Conservation (phyloP, 192 early-diverging fungal species). For the Coemansia sp. region DNA sequence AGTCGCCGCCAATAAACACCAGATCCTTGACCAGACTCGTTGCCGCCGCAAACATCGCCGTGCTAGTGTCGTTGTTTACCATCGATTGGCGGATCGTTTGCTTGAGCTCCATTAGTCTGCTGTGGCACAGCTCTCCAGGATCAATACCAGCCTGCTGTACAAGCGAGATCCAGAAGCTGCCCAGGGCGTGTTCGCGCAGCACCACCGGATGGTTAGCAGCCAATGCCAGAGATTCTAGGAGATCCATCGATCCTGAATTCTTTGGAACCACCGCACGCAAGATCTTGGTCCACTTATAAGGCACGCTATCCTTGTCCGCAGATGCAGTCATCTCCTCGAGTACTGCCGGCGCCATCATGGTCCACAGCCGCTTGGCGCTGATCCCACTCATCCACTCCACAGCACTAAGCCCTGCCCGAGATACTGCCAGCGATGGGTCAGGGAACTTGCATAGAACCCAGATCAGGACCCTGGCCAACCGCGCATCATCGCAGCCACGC, state of each 20-base stretch:
- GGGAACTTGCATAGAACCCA: constrained; percentile 49
- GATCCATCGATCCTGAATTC: constrained; percentile 12
- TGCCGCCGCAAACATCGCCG: constrained; percentile 16
- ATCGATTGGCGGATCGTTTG: constrained; percentile 55
- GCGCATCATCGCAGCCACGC: constrained; percentile 30
- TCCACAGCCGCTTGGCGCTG: constrained; percentile 34
- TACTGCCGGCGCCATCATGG: constrained; percentile 8
- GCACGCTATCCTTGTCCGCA: neutral
- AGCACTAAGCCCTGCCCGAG: neutral
- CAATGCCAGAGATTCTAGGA: constrained; percentile 59
- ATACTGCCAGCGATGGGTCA: constrained; percentile 22
- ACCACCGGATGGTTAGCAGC: constrained; percentile 50
- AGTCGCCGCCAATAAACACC: constrained; percentile 34
- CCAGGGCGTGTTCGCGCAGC: constrained; percentile 46
- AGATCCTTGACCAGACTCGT: constrained; percentile 28
- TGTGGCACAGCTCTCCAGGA: constrained; percentile 64
- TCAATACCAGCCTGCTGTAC: constrained; percentile 74
- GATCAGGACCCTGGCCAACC: constrained; percentile 20
- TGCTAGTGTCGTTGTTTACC: constrained; percentile 25
- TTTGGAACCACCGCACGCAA: constrained; percentile 15
- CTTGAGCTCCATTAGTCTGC: constrained; percentile 45
- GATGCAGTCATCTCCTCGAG: constrained; percentile 22
- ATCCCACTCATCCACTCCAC: constrained; percentile 22
- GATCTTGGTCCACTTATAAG: constrained; percentile 26
- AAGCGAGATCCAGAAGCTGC: constrained; percentile 84